Evolutionary conservation across 1,284 basidiomycete species (phyloP), one percentile per base, ranked within the genome.

Genomic region (Irpex sp.): DNA sequence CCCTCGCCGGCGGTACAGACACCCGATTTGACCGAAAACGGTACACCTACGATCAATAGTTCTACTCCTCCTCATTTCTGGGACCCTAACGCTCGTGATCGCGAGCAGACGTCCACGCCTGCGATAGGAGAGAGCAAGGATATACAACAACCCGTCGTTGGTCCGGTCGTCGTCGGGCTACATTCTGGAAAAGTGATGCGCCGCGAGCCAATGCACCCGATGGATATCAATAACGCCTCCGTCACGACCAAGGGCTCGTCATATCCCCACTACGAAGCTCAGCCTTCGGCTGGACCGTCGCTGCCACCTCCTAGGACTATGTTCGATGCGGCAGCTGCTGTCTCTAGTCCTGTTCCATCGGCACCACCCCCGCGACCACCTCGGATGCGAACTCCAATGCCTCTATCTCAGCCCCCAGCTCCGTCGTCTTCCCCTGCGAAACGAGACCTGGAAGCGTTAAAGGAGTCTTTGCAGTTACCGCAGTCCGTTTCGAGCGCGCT

Each of bases 221-320:
- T 59, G 65, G 49, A 65, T 66, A 13, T 19, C 37, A 40, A 37
- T 55, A 21, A 38, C 36, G 59, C 62, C 5, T 57, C 52, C 15
- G 40, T 57, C n/a, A 38, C 34, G 8, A 34, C 54, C 34, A 31
- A 56, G 7, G 54, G 54, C 6, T 74, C 74, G 13, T 71, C 81
- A 3, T 89, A 84, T 73, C 74, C 87, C 59, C 76, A 81, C 68
- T 89, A 91, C 70, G 81, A 88, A 65, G 87, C 86, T 57, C 86
- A 91, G 74, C 79, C 89, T 5, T 89, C 81, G 17, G 88, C 89
- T 49, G 87, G 89, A 1, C 88, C 90, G 51, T 78, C 89, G 66
- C 89, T 89, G 48, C 82, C 84, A 38, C 88, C 88, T 31, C 87
- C 88, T 5, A 78, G 85, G 64, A 79, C 85, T 34, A 73, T 80